Percentiles rank a stretch among this genome's conserved stretches.
Evolutionary conservation across 2,329 filamentous ascomycete genomes (phyloP).

Genomic region (Fusarium nisikadoi): DNA sequence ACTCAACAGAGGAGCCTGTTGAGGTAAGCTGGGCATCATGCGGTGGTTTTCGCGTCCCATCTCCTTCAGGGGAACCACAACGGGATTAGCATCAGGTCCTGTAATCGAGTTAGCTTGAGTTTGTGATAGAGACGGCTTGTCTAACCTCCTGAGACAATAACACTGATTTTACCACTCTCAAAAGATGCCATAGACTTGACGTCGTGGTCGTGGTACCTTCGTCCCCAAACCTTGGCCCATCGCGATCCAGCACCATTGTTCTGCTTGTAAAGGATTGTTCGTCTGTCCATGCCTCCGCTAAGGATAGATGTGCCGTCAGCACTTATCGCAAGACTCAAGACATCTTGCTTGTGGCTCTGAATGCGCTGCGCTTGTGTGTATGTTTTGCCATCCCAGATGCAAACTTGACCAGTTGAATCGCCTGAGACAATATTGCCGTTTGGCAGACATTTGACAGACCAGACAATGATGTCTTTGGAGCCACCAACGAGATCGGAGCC

Average conservation of each 20-base stretch:
- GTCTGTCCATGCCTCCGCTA: constrained; percentile 91
- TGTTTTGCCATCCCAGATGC: constrained; percentile 93
- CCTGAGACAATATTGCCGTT: constrained; percentile 93
- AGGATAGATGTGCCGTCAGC: constrained; percentile 83
- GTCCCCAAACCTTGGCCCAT: constrained; percentile 89
- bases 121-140: background rate
- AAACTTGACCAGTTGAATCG: constrained; percentile 92
- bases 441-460: constrained; percentile 89
- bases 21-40: constrained; percentile 84
- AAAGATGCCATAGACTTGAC: constrained; percentile 94
- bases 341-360: constrained; percentile 87
- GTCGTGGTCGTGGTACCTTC: constrained; percentile 90
- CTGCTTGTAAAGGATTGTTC: constrained; percentile 84
- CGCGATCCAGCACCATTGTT: constrained; percentile 67
- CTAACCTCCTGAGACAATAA: constrained; percentile 90
- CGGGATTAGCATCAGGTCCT: constrained; percentile 87
- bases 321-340: constrained; percentile 86
- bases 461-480: constrained; percentile 87
- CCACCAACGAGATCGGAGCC: constrained; percentile 81
- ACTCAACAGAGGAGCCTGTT: constrained; percentile 77
- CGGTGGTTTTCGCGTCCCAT: constrained; percentile 85
- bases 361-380: constrained; percentile 89
- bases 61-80: constrained; percentile 79
- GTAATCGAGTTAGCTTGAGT: constrained; percentile 4
- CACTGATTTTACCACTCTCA: constrained; percentile 83